A percentile compares a stretch with the other conserved stretches of the same genome.
Evolutionary conservation across 345 rosid genomes (phyloP).

Genomic region (Eucalyptus pauciflora): DNA sequence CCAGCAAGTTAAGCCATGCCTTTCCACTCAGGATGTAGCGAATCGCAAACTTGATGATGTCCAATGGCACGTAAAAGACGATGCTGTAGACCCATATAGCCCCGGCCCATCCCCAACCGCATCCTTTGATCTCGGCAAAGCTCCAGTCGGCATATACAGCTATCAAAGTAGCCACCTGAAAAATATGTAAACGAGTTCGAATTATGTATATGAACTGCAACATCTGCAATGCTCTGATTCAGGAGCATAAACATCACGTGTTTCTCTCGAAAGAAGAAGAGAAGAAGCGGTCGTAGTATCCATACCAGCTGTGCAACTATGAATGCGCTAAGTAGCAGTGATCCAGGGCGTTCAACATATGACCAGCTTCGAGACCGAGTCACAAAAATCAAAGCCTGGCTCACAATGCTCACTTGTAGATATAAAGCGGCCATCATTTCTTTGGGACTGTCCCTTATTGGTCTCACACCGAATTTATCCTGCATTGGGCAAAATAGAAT

Average conservation of each 20-base stretch:
- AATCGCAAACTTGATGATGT: conserved; percentile 16
- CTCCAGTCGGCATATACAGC: conserved; percentile 40
- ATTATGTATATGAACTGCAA: neutral
- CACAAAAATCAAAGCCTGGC: conserved; percentile 41
- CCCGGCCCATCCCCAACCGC: conserved; percentile 49
- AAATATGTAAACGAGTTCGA: neutral
- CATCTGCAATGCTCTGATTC: neutral
- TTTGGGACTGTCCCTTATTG: neutral
- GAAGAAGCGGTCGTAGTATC: neutral
- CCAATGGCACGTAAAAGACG: conserved; percentile 14
- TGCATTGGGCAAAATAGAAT: neutral
- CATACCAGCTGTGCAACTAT: conserved; percentile 27
- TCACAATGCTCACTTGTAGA: conserved; percentile 45
- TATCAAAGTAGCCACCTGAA: conserved; percentile 31
- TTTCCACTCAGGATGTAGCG: conserved; percentile 16
- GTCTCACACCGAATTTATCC: conserved; percentile 29
- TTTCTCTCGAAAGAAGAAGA: neutral
- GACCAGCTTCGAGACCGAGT: conserved; percentile 46
- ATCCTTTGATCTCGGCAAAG: conserved; percentile 27
- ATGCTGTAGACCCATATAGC: conserved; percentile 22
- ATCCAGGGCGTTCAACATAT: conserved; percentile 27
- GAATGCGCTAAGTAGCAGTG: conserved; percentile 21
- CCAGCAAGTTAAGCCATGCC: conserved; percentile 18
- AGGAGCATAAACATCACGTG: neutral
- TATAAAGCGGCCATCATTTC: conserved; percentile 38